Conservation (phyloP, 2,329 filamentous ascomycete genomes). For the Tricladium varicosporioides region DNA sequence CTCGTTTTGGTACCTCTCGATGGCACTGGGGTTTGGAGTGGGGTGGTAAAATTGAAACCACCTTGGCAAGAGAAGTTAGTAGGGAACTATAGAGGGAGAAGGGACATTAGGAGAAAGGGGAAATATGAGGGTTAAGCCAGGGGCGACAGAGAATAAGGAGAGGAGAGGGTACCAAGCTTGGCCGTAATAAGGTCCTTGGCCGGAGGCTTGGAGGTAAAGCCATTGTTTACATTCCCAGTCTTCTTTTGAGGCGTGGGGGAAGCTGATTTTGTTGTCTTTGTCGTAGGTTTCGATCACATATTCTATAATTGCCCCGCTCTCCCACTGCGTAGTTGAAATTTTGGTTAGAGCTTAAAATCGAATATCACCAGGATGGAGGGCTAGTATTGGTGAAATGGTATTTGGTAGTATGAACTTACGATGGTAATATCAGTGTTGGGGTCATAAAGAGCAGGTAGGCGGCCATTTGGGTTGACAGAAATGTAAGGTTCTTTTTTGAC, state of each 20-base stretch:
- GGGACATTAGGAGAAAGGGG: too few relatives aligned
- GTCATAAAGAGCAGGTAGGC: constrained; percentile 33
- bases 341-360: too few relatives aligned
- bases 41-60: neutral
- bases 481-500: constrained; percentile 41
- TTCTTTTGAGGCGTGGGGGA: constrained; percentile 33
- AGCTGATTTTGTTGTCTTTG: constrained; percentile 36
- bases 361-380: too few relatives aligned
- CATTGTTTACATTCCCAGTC: constrained; percentile 36
- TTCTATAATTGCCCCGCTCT: constrained; percentile 43
- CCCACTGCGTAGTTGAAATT: constrained; percentile 31
- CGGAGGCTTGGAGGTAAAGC: constrained; percentile 38
- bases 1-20: neutral
- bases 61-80: too few relatives aligned
- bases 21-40: neutral
- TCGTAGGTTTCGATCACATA: constrained; percentile 42
- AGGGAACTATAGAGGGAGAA: too few relatives aligned
- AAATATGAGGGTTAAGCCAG: too few relatives aligned
- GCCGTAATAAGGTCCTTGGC: constrained; percentile 41
- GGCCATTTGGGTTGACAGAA: constrained; percentile 27
- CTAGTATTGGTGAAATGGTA: too few relatives aligned
- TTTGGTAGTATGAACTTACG: neutral
- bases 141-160: neutral
- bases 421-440: constrained; percentile 39
- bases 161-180: constrained; percentile 30